Conservation (phyloP, 164 flowering plant genomes). For the Malania oleifera region DNA sequence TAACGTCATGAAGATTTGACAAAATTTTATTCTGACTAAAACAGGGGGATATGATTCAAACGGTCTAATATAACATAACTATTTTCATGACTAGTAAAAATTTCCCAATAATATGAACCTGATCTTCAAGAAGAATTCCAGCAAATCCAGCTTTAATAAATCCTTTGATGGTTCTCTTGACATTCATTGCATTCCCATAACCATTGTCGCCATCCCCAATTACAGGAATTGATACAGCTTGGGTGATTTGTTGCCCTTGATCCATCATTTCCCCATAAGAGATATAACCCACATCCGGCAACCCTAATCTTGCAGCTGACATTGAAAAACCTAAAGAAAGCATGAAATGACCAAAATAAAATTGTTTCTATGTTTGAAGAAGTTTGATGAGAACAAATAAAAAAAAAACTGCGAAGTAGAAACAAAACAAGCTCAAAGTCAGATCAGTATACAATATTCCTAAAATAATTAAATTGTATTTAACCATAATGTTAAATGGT, state of each 20-base stretch:
- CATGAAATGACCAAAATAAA: constrained; percentile 2
- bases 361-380: neutral
- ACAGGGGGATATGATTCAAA: too few relatives aligned
- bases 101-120: constrained; percentile 36
- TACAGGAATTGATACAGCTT: constrained; percentile 84
- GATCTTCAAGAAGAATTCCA: constrained; percentile 91
- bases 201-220: constrained; percentile 99
- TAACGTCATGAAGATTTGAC: too few relatives aligned
- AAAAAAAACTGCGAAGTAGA: neutral
- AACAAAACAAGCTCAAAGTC: neutral
- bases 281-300: constrained; percentile 83
- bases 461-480: neutral
- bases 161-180: constrained; percentile 95
- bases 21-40: too few relatives aligned
- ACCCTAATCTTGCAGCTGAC: constrained; percentile 80
- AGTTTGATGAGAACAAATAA: neutral
- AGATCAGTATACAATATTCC: neutral
- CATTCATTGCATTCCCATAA: constrained; percentile 95
- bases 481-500: neutral
- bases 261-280: constrained; percentile 96
- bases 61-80: neutral
- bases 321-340: constrained; percentile 64
- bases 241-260: constrained; percentile 80
- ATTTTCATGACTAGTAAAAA: neutral
- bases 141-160: constrained; percentile 87